Percentiles rank a stretch among this genome's conserved stretches.
These are phyloP conservation scores for Mycothermus thermophilus DNA, from an alignment of 495 filamentous ascomycete species.

Conservation along the genomic window DNA sequence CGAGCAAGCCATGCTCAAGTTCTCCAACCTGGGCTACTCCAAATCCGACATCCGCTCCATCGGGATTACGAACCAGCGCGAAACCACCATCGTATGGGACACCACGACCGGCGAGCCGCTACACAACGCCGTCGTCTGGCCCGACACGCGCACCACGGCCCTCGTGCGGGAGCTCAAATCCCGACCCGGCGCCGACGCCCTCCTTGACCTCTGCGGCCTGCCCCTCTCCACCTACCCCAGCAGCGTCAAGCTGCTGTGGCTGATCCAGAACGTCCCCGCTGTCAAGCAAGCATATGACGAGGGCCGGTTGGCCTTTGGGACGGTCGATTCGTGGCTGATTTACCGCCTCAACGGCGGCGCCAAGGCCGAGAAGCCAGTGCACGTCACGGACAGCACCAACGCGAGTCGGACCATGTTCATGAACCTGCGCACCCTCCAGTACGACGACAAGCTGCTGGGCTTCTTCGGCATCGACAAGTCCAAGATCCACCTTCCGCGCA, in stretches of 20 bases:
- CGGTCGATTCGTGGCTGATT: slow-evolving; percentile 86
- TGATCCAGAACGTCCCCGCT: slow-evolving; percentile 56
- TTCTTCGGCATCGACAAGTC: slow-evolving; percentile 70
- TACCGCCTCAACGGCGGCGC: slow-evolving; percentile 83
- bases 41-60: slow-evolving; percentile 66
- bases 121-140: slow-evolving; percentile 86
- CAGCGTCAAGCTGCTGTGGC: slow-evolving; percentile 77
- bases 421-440: slow-evolving; percentile 76
- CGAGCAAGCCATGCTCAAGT: slow-evolving; percentile 61
- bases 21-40: slow-evolving; percentile 55
- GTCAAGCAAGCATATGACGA: slow-evolving; percentile 70
- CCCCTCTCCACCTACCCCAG: slow-evolving; percentile 92
- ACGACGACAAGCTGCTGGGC: slow-evolving; percentile 64
- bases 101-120: slow-evolving; percentile 71
- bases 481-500: slow-evolving; percentile 69
- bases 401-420: slow-evolving; percentile 95
- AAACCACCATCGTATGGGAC: slow-evolving; percentile 90
- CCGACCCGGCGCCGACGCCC: slow-evolving; percentile 48
- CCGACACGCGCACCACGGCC: slow-evolving; percentile 70
- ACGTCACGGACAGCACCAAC: slow-evolving; percentile 86
- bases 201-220: slow-evolving; percentile 67
- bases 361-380: slow-evolving; percentile 38
- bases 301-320: slow-evolving; percentile 73
- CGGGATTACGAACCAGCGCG: slow-evolving; percentile 89
- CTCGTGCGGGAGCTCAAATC: slow-evolving; percentile 72